phyloP scores from a whole-genome alignment of 225 moss, liverwort and hornwort genomes.

The Sphagnum tenellum region DNA sequence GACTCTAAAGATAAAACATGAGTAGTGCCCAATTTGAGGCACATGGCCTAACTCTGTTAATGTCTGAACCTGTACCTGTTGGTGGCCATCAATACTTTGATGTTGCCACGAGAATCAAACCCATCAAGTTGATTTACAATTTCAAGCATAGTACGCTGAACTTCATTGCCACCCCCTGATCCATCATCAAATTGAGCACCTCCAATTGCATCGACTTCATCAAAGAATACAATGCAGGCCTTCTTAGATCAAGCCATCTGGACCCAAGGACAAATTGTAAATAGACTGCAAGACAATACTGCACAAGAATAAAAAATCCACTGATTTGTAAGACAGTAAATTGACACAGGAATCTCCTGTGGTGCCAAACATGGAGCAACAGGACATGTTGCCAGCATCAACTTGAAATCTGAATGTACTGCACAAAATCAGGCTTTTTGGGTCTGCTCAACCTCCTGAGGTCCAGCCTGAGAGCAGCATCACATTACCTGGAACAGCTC shows the following conservation, averaged over 20 bases:
- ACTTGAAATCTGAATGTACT: too few species aligned
- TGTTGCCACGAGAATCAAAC: conserved; percentile 52
- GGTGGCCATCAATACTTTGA: conserved; percentile 58
- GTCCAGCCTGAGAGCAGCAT: too few species aligned
- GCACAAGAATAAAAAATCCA: background rate
- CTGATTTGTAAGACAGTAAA: too few species aligned
- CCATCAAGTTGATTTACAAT: conserved; percentile 55
- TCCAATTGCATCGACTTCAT: too few species aligned
- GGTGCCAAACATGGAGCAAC: too few species aligned
- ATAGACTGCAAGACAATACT: background rate
- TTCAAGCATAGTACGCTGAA: conserved; percentile 55
- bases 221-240: conserved; percentile 44
- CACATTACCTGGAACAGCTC: conserved; percentile 42
- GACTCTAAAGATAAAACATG: too few species aligned
- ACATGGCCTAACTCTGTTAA: too few species aligned
- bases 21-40: too few species aligned
- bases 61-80: conserved; percentile 21
- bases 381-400: too few species aligned
- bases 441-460: too few species aligned
- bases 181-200: conserved; percentile 37
- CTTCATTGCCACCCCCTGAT: conserved; percentile 46
- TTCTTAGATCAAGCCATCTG: conserved; percentile 60
- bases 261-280: background rate
- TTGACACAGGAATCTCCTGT: too few species aligned
- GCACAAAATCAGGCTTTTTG: too few species aligned